These are phyloP conservation scores for Solanum chacoense DNA, from an alignment of 305 asterid species.

Conservation along the genomic window DNA sequence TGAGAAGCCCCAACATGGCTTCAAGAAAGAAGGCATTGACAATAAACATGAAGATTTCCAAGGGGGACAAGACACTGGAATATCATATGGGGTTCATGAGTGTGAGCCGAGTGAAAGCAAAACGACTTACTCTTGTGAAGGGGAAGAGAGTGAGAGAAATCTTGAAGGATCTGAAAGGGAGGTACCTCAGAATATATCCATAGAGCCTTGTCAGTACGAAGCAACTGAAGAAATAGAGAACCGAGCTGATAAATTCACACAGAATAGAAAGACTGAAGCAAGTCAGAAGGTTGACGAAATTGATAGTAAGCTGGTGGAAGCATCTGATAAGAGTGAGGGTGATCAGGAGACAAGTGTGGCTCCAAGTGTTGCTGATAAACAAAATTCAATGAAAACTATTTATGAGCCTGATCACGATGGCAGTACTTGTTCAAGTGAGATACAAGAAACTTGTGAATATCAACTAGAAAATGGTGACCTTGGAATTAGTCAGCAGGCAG, in stretches of 20 bases:
- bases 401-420: conserved; percentile 16
- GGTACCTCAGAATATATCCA: not conserved
- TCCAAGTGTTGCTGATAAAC: conserved; percentile 30
- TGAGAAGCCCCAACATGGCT: conserved; percentile 16
- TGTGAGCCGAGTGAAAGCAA: conserved; percentile 15
- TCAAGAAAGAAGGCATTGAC: conserved; percentile 12
- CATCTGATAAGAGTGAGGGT: conserved; percentile 19
- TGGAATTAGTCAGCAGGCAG: conserved; percentile 21
- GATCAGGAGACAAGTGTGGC: conserved; percentile 11
- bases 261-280: not conserved
- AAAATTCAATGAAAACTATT: conserved; percentile 20
- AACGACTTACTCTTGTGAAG: conserved; percentile 14
- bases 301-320: conserved; percentile 5
- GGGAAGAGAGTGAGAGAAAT: conserved; percentile 14
- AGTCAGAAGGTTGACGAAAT: conserved; percentile 17
- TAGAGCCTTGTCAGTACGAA: not conserved
- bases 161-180: conserved; percentile 7
- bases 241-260: not conserved
- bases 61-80: conserved; percentile 4
- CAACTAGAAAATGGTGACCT: conserved; percentile 14
- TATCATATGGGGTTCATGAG: conserved; percentile 15
- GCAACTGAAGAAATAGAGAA: conserved; percentile 16
- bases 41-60: conserved; percentile 7
- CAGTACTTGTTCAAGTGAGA: conserved; percentile 15
- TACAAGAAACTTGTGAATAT: conserved; percentile 21